Evolutionary conservation across 2,329 filamentous ascomycete species (phyloP).

Genomic region (Volutella citrinella): DNA sequence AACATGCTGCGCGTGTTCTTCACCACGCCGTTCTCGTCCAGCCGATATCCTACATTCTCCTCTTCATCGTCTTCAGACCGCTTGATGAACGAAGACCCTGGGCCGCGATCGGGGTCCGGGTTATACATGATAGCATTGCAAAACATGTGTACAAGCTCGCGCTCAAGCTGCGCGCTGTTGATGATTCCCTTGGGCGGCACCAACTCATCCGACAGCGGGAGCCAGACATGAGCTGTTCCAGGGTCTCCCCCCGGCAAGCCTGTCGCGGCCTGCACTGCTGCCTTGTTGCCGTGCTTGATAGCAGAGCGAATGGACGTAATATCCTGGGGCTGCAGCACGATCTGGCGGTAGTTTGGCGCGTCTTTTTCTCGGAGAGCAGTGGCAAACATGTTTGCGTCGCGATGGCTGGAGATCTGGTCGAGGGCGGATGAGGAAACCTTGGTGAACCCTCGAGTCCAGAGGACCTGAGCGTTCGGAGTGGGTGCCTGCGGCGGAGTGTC

Average conservation of each 20-base stretch:
- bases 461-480: constrained; percentile 62
- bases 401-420: constrained; percentile 74
- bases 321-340: constrained; percentile 73
- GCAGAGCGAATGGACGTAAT: constrained; percentile 74
- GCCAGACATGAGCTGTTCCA: constrained; percentile 54
- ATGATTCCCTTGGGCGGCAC: constrained; percentile 86
- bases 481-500: constrained; percentile 46
- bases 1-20: constrained; percentile 89
- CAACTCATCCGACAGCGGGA: constrained; percentile 72
- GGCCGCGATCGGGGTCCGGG: constrained; percentile 70
- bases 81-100: constrained; percentile 59
- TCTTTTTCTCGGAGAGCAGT: constrained; percentile 71
- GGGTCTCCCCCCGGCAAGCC: constrained; percentile 60
- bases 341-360: constrained; percentile 71
- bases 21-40: constrained; percentile 82
- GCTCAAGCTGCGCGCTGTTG: constrained; percentile 88
- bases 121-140: constrained; percentile 99
- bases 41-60: constrained; percentile 56
- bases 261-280: constrained; percentile 58
- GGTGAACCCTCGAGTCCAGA: constrained; percentile 73
- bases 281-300: constrained; percentile 69
- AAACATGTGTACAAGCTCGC: constrained; percentile 94
- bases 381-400: constrained; percentile 76
- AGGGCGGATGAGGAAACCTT: constrained; percentile 70
- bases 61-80: constrained; percentile 42